Percentiles rank a stretch among this genome's conserved stretches.
These are phyloP conservation scores for Protomyces lactucae-debilis DNA, from an alignment of 1,139 yeast species.

Conservation along the genomic window DNA sequence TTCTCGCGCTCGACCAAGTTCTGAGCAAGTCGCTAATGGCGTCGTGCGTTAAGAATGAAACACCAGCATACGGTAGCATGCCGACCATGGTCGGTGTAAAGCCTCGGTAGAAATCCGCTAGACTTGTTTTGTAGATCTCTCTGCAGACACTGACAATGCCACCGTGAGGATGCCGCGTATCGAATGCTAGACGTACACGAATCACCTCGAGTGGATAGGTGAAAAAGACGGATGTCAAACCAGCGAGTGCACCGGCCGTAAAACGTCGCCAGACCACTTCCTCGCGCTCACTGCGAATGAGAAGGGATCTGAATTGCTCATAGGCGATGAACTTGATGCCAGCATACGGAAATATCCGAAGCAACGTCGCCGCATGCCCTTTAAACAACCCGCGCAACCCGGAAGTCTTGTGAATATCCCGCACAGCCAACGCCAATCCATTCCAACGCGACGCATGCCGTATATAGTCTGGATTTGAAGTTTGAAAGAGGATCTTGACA, in stretches of 20 bases:
- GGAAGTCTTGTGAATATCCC: constrained; percentile 59
- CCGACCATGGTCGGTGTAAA: constrained; percentile 91
- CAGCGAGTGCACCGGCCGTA: constrained; percentile 81
- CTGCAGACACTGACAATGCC: constrained; percentile 29
- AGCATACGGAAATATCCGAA: constrained; percentile 93
- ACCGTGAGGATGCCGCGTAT: constrained; percentile 36
- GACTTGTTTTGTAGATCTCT: constrained; percentile 33
- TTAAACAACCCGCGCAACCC: constrained; percentile 84
- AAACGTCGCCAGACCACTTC: constrained; percentile 81
- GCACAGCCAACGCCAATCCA: constrained; percentile 72
- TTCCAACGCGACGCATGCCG: constrained; percentile 73
- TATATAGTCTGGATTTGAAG: constrained; percentile 82
- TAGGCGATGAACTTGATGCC: constrained; percentile 96
- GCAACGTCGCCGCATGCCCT: constrained; percentile 89
- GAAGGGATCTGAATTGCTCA: constrained; percentile 76
- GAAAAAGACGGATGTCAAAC: constrained; percentile 70
- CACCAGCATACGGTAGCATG: constrained; percentile 98
- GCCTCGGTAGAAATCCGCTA: constrained; percentile 76
- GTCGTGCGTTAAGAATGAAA: constrained; percentile 91
- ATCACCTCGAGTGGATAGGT: constrained; percentile 91
- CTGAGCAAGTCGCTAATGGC: constrained; percentile 79
- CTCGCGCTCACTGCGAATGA: constrained; percentile 67
- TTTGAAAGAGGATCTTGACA: constrained; percentile 89
- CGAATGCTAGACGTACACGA: constrained; percentile 87
- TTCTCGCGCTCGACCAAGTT: constrained; percentile 5